Percentiles rank a stretch among this genome's conserved stretches.
These are phyloP conservation scores for Penicillium antarcticum DNA, from an alignment of 495 filamentous ascomycete species.

Conservation along the genomic window DNA sequence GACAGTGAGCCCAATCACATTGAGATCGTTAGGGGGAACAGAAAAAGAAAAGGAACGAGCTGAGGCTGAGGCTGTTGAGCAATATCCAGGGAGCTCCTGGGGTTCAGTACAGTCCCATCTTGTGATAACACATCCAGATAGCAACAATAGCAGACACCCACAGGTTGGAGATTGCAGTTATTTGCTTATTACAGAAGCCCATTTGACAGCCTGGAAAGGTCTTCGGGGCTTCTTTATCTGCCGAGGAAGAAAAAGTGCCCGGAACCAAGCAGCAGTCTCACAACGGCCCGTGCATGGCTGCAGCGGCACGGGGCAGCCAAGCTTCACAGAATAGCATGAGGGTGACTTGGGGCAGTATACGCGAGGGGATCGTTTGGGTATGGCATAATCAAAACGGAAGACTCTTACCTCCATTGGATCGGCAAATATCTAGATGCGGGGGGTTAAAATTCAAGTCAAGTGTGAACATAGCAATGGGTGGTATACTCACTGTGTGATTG, in stretches of 20 bases:
- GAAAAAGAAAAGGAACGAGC: neutral
- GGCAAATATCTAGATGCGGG: neutral
- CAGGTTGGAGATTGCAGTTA: neutral
- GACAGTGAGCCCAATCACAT: slow-evolving; percentile 1
- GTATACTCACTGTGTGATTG: neutral
- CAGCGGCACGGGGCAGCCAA: slow-evolving; percentile 5
- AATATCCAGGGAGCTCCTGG: neutral
- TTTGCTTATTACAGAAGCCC: slow-evolving; percentile 1
- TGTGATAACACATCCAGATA: neutral
- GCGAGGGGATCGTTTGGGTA: neutral
- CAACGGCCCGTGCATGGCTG: slow-evolving; percentile 13
- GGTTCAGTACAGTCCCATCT: neutral
- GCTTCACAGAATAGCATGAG: neutral
- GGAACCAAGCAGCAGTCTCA: slow-evolving; percentile 23
- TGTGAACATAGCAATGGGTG: neutral
- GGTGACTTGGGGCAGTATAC: neutral
- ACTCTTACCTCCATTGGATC: slow-evolving; percentile 8
- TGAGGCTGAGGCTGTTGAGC: neutral
- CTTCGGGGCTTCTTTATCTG: slow-evolving; percentile 1
- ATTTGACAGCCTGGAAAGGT: slow-evolving; percentile 5
- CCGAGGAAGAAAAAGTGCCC: slow-evolving; percentile 1
- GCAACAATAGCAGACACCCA: neutral
- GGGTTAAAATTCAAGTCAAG: neutral
- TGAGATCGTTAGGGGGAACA: neutral
- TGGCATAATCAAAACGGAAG: neutral